Percentiles rank a stretch among this genome's conserved stretches.
phyloP scores from a whole-genome alignment of 352 stramenopile species.

The Halophytophthora polymorphica region DNA sequence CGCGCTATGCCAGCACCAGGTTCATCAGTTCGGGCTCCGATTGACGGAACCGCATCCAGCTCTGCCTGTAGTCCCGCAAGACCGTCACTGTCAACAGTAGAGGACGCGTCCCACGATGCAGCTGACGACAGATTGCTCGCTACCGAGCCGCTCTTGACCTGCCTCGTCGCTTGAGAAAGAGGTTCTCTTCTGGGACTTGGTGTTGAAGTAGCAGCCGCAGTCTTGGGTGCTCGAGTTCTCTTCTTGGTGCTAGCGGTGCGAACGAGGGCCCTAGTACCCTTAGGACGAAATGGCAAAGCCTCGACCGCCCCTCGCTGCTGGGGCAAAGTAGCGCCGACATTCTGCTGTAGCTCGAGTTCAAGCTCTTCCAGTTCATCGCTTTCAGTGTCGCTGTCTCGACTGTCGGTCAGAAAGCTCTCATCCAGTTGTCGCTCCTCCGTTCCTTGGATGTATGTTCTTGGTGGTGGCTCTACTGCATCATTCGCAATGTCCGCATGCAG shows the following conservation, averaged over 20 bases:
- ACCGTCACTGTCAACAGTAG: constrained; percentile 24
- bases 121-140: constrained; percentile 11
- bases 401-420: constrained; percentile 6
- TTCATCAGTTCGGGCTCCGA: background rate
- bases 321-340: background rate
- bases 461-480: constrained; percentile 3
- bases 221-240: background rate
- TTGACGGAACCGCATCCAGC: constrained; percentile 14
- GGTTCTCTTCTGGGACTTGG: background rate
- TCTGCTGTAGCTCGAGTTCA: constrained; percentile 42
- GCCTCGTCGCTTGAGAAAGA: constrained; percentile 3
- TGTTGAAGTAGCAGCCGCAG: constrained; percentile 2
- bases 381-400: constrained; percentile 21
- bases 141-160: constrained; percentile 7
- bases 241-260: constrained; percentile 10
- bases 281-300: constrained; percentile 1
- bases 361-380: constrained; percentile 44
- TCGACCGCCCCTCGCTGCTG: background rate
- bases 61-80: constrained; percentile 31
- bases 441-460: background rate
- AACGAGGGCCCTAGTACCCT: constrained; percentile 1
- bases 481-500: constrained; percentile 18
- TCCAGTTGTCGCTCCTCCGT: background rate
- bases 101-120: constrained; percentile 21
- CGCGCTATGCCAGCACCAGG: too few relatives aligned